Percentiles rank a stretch among this genome's conserved stretches.
phyloP scores from a whole-genome alignment of 306 rosid species.

The Citrullus colocynthis region DNA sequence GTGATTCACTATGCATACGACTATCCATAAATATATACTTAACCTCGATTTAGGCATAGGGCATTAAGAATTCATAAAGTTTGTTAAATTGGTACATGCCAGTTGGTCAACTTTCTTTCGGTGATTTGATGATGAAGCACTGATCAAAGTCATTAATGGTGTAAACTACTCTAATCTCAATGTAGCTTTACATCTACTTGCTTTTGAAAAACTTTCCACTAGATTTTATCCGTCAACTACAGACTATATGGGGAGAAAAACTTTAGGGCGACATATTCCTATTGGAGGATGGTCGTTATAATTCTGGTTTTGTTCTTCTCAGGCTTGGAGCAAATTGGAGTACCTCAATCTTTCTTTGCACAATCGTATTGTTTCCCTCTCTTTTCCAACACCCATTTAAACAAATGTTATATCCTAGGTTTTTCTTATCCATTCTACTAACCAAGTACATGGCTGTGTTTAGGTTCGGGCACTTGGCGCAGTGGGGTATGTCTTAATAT shows the following conservation, averaged over 20 bases:
- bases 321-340: conserved; percentile 73
- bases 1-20: conserved; percentile 11
- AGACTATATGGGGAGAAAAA: background rate
- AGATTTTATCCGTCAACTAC: background rate
- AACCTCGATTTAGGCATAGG: conserved; percentile 4
- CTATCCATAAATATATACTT: background rate
- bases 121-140: background rate
- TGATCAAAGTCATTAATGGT: background rate
- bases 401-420: background rate
- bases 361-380: conserved; percentile 55
- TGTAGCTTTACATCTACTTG: background rate
- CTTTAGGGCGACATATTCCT: background rate
- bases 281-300: background rate
- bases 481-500: conserved; percentile 66
- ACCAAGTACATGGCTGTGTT: background rate
- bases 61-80: background rate
- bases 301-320: conserved; percentile 17
- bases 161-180: background rate
- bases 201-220: background rate
- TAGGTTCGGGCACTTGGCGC: conserved; percentile 85
- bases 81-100: background rate
- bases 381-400: conserved; percentile 11
- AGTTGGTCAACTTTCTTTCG: background rate
- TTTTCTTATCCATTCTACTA: background rate
- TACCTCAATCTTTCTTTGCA: conserved; percentile 61